Conservation (phyloP, 2,329 filamentous ascomycete species). For the Phyllosticta citrichinensis region DNA sequence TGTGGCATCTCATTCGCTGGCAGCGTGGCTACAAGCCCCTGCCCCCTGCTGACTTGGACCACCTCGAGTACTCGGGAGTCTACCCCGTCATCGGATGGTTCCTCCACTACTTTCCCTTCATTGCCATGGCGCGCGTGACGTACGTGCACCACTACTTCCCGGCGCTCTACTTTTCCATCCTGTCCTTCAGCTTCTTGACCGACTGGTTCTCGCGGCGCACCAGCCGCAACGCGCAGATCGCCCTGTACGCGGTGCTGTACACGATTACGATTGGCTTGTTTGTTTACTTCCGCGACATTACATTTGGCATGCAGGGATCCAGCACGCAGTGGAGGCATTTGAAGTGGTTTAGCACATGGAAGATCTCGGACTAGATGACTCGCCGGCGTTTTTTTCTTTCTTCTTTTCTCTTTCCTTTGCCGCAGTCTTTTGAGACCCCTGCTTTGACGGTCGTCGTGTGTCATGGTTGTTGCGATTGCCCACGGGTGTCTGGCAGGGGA, state of each 20-base stretch:
- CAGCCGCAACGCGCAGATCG: slow-evolving; percentile 52
- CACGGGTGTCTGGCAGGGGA: too few species aligned
- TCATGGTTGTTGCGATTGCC: too few species aligned
- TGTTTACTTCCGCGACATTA: slow-evolving; percentile 82
- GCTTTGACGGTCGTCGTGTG: background rate
- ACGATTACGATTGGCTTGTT: slow-evolving; percentile 68
- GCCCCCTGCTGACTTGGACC: slow-evolving; percentile 69
- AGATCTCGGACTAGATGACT: slow-evolving; percentile 54
- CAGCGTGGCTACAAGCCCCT: slow-evolving; percentile 89
- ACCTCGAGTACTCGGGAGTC: slow-evolving; percentile 85
- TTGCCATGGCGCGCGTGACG: slow-evolving; percentile 96
- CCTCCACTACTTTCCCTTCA: slow-evolving; percentile 90
- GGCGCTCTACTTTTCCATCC: slow-evolving; percentile 92
- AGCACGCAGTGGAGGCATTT: slow-evolving; percentile 81
- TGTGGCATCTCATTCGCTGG: slow-evolving; percentile 88
- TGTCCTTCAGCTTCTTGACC: slow-evolving; percentile 75
- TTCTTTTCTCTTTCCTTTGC: background rate
- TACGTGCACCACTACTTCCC: slow-evolving; percentile 99
- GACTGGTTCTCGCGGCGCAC: slow-evolving; percentile 72
- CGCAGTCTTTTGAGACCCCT: background rate
- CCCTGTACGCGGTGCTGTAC: slow-evolving; percentile 67
- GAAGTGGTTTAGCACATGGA: slow-evolving; percentile 89
- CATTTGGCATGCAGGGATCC: slow-evolving; percentile 86
- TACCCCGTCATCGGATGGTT: slow-evolving; percentile 93
- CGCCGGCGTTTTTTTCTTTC: background rate